Percentiles rank a stretch among this genome's conserved stretches.
Conservation (phyloP, 768 basidiomycete genomes). For the Kwoniella shandongensis region DNA sequence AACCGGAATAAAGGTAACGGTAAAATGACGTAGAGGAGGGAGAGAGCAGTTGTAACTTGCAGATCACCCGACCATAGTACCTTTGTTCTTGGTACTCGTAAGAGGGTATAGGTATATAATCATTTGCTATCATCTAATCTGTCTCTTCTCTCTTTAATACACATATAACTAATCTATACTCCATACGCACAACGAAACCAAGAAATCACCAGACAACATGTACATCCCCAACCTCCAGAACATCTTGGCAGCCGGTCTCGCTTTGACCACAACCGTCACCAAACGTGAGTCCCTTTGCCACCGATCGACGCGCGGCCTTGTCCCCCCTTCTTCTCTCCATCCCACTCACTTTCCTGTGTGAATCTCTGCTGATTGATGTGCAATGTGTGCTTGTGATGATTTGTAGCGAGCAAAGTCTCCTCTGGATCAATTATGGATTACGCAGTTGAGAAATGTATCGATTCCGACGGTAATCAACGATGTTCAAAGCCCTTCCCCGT, state of each 20-base stretch:
- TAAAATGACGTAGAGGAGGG: too few species aligned
- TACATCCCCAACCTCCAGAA: conserved; percentile 46
- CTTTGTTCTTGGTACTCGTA: too few species aligned
- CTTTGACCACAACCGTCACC: conserved; percentile 28
- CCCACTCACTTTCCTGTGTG: background rate
- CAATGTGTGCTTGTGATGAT: background rate
- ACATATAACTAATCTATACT: too few species aligned
- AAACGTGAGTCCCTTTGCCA: conserved; percentile 38
- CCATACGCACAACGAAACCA: too few species aligned
- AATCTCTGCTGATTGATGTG: background rate
- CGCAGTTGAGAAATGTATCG: conserved; percentile 47
- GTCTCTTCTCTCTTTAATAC: too few species aligned
- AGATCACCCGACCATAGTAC: too few species aligned
- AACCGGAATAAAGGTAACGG: too few species aligned
- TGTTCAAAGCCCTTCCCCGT: conserved; percentile 51
- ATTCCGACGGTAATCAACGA: conserved; percentile 37
- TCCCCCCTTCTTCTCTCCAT: background rate
- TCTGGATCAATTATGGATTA: conserved; percentile 46
- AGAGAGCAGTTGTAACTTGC: too few species aligned
- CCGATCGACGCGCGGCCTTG: conserved; percentile 4
- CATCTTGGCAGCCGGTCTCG: conserved; percentile 44
- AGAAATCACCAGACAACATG: conserved; percentile 39
- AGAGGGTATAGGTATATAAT: too few species aligned
- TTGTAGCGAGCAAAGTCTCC: conserved; percentile 35
- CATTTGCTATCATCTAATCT: too few species aligned